These are phyloP conservation scores for Fusarium floridanum DNA, from an alignment of 2,329 filamentous ascomycete species.

Conservation along the genomic window DNA sequence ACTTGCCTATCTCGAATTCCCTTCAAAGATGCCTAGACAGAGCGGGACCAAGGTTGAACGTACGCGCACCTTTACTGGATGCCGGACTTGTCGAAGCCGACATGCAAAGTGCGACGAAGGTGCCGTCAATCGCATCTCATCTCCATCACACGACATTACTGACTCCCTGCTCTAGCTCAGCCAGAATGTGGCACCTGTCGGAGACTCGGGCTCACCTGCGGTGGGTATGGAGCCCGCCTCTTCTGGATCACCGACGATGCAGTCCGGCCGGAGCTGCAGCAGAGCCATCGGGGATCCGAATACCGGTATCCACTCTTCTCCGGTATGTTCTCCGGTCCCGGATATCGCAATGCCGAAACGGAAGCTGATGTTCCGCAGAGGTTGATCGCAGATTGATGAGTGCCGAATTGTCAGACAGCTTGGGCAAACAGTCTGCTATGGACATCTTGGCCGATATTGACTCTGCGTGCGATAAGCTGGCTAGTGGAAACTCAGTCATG, in stretches of 20 bases:
- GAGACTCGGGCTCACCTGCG: constrained; percentile 52
- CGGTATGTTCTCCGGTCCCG: constrained; percentile 37
- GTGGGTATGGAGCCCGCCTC: constrained; percentile 55
- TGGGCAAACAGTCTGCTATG: constrained; percentile 43
- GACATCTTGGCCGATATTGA: constrained; percentile 45
- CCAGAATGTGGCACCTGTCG: constrained; percentile 56
- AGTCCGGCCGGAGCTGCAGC: constrained; percentile 34
- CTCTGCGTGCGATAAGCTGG: constrained; percentile 36
- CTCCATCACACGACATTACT: neutral
- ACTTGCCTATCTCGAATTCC: constrained; percentile 39
- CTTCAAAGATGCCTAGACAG: constrained; percentile 31
- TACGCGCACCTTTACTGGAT: constrained; percentile 51
- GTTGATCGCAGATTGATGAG: constrained; percentile 40
- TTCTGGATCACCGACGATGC: constrained; percentile 49
- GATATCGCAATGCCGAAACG: neutral
- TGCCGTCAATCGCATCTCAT: neutral
- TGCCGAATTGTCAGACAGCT: constrained; percentile 49
- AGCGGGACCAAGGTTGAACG: constrained; percentile 34
- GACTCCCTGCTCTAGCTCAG: constrained; percentile 31
- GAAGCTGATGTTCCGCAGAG: constrained; percentile 26
- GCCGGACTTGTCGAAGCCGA: constrained; percentile 52
- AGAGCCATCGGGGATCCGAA: constrained; percentile 43
- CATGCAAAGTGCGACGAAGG: constrained; percentile 61
- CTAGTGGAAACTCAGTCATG: constrained; percentile 2
- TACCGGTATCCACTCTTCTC: constrained; percentile 60